Evolutionary conservation across 2,329 filamentous ascomycete species (phyloP), one percentile per base, ranked within the genome.

Genomic region (Pyricularia pennisetigena): DNA sequence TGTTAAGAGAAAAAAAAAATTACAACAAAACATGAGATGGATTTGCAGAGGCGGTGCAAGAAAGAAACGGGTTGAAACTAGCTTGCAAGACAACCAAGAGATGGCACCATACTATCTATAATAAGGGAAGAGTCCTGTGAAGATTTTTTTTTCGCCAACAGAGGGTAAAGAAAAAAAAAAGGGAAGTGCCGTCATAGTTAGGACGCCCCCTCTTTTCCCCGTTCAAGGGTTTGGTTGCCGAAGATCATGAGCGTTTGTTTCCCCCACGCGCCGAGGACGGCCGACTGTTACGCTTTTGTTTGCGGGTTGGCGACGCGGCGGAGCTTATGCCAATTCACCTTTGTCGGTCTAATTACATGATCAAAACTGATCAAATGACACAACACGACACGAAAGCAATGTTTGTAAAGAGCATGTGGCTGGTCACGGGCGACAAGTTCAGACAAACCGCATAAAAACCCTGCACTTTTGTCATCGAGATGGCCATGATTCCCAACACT

Each of bases 131-230:
- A 49, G 14, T 49, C 32, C 32, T 12, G 32, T 49, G 41, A 49
- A n/a, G 41, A 49, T 23, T 26, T 61, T 57, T 57, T 54, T 57
- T 61, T 23, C 8, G 1, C n/a, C 23, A 61, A 24, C n/a, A 61
- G n/a, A 61, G 20, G 12, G 12, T 20, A 41, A 7, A 24, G 23
- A 65, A 65, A 65, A 16, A 23, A 16, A 35, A 41, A 29, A 7
- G 26, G 41, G 49, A 35, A 66, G 7, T 29, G 64, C 64, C 64
- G 35, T 49, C 64, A 66, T 49, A 66, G n/a, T 61, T 61, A 26
- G 9, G 12, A 61, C n/a, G 57, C 9, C 64, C 64, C 64, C 64
- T 66, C 64, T 65, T 49, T 32, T 49, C 20, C 24, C 32, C 30
- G n/a, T 49, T 28, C 62, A 26, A 61, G 57, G 41, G 41, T 49